Evolutionary conservation across 768 basidiomycete species (phyloP).

Genomic region (Kwoniella dendrophila): DNA sequence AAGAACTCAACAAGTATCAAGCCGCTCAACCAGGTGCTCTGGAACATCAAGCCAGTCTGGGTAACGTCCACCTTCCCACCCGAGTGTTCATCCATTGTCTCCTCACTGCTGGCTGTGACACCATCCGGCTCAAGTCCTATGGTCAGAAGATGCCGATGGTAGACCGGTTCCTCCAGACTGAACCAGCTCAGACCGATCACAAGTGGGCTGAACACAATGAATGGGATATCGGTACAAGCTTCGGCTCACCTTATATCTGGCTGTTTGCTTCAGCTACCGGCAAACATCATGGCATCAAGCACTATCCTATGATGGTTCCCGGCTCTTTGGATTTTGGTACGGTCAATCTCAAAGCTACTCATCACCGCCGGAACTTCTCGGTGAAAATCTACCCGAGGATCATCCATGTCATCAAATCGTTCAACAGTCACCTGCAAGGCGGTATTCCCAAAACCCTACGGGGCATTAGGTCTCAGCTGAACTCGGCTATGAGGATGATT

Average conservation of each 20-base stretch:
- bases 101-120: conserved; percentile 9
- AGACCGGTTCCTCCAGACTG: conserved; percentile 7
- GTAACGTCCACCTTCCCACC: conserved; percentile 14
- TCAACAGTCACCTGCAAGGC: conserved; percentile 33
- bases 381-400: conserved; percentile 35
- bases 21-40: conserved; percentile 15
- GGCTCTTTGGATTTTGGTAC: too few relatives aligned
- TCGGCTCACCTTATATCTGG: too few relatives aligned
- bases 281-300: too few relatives aligned
- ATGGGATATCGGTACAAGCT: too few relatives aligned
- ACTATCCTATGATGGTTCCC: too few relatives aligned
- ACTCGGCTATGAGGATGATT: conserved; percentile 19
- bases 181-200: conserved; percentile 32
- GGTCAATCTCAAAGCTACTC: conserved; percentile 2
- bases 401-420: conserved; percentile 37
- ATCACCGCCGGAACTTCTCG: conserved; percentile 4
- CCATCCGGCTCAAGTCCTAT: conserved; percentile 26
- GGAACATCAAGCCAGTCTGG: conserved; percentile 21
- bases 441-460: conserved; percentile 15
- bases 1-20: conserved; percentile 15
- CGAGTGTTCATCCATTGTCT: conserved; percentile 29
- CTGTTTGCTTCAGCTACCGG: too few relatives aligned
- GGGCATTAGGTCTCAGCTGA: conserved; percentile 10
- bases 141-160: conserved; percentile 30
- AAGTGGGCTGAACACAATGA: too few relatives aligned